Evolutionary conservation across 2,329 filamentous ascomycete species (phyloP).

Genomic region (Alternaria novae-zelandiae): DNA sequence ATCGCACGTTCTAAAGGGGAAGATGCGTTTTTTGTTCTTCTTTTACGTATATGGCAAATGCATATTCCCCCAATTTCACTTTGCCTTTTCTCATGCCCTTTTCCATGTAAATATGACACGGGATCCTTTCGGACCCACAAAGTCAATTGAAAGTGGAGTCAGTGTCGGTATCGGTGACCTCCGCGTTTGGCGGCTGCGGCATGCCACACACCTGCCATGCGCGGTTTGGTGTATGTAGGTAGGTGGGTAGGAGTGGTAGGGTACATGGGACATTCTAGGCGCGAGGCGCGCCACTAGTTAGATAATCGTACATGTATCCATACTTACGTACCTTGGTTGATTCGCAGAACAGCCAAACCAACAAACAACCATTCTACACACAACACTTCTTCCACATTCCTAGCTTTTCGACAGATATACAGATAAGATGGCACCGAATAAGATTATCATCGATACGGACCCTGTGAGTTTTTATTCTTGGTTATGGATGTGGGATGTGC

Average conservation of each 20-base stretch:
- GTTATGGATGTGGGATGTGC: background rate
- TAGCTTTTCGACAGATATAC: no score
- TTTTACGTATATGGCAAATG: slow-evolving; percentile 2
- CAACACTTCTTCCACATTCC: no score
- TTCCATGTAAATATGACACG: background rate
- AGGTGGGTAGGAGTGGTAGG: no score
- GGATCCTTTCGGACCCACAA: slow-evolving; percentile 1
- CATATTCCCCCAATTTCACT: background rate
- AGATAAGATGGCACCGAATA: slow-evolving; percentile 48
- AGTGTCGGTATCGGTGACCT: slow-evolving; percentile 18
- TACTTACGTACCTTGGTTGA: background rate
- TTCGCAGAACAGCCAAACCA: background rate
- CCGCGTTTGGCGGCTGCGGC: slow-evolving; percentile 11
- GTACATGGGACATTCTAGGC: no score
- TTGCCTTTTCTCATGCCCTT: background rate
- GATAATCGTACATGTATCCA: slow-evolving; percentile 26
- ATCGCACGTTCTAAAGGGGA: slow-evolving; percentile 8
- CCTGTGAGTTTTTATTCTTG: slow-evolving; percentile 63
- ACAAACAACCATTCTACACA: no score
- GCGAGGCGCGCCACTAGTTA: slow-evolving; percentile 19
- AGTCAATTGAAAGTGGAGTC: slow-evolving; percentile 1
- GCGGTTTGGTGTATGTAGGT: slow-evolving; percentile 9
- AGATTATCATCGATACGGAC: slow-evolving; percentile 96
- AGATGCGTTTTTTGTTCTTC: background rate
- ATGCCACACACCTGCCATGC: slow-evolving; percentile 21